Percentiles rank a stretch among this genome's conserved stretches.
phyloP scores from a whole-genome alignment of 768 basidiomycete species.

The Dioszegia crocea region DNA sequence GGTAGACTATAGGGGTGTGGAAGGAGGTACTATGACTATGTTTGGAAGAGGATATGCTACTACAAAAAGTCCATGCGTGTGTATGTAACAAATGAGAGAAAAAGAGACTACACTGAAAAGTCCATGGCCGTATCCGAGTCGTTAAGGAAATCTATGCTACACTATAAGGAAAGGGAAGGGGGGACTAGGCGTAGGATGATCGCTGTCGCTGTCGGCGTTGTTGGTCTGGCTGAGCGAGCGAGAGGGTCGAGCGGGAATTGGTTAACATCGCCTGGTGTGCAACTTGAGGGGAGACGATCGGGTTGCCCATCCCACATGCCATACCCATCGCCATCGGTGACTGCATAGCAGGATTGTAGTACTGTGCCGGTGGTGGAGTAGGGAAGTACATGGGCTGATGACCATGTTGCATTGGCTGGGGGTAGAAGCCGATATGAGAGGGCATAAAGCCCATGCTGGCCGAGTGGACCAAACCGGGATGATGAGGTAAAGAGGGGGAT shows the following conservation, averaged over 20 bases:
- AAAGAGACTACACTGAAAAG: not conserved
- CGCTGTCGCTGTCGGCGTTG: conserved; percentile 4
- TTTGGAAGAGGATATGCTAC: not conserved
- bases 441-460: not conserved
- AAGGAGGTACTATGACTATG: not conserved
- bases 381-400: not conserved
- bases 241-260: conserved; percentile 1
- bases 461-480: conserved; percentile 8
- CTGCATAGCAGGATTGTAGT: not conserved
- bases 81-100: not conserved
- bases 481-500: not conserved
- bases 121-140: not conserved
- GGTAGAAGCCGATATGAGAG: not conserved
- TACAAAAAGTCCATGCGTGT: not conserved
- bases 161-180: not conserved
- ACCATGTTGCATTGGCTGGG: not conserved
- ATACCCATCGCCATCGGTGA: no score
- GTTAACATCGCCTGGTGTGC: not conserved
- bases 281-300: not conserved
- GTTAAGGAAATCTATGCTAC: not conserved
- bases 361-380: not conserved
- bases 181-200: conserved; percentile 2
- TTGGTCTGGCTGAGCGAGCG: conserved; percentile 3
- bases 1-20: not conserved
- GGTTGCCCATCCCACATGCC: no score